Evolutionary conservation across 805 yeast genomes (phyloP).

Genomic region (Clavispora fructus): DNA sequence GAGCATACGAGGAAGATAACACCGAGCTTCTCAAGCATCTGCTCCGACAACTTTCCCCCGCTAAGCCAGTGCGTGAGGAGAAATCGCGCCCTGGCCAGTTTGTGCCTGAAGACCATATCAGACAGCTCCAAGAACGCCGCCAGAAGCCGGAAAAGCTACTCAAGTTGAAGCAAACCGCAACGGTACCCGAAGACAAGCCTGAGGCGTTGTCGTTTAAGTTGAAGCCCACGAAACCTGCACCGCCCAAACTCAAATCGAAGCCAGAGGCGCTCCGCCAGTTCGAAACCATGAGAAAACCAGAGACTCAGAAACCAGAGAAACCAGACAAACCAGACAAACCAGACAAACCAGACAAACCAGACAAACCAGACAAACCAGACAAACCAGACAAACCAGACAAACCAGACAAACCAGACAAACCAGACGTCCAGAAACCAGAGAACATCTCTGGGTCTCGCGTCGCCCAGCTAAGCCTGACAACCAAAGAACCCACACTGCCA

Average conservation of each 20-base stretch:
- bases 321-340: no score
- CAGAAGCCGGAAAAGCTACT: not conserved
- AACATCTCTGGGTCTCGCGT: not conserved
- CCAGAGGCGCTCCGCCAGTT: constrained; percentile 1
- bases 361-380: no score
- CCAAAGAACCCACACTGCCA: not conserved
- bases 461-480: not conserved
- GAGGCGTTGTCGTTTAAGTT: constrained; percentile 1
- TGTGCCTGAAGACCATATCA: not conserved
- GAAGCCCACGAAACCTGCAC: constrained; percentile 1
- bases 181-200: not conserved
- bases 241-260: not conserved
- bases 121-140: not conserved
- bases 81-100: not conserved
- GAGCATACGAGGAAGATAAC: not conserved
- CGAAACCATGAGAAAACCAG: not conserved
- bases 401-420: no score
- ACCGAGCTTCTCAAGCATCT: not conserved
- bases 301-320: not conserved
- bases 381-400: not conserved
- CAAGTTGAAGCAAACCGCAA: not conserved
- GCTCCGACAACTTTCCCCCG: constrained; percentile 1
- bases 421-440: no score
- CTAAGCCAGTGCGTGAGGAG: not conserved
- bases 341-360: no score